phyloP scores from a whole-genome alignment of 768 basidiomycete genomes.

The Gelatoporia subvermispora region DNA sequence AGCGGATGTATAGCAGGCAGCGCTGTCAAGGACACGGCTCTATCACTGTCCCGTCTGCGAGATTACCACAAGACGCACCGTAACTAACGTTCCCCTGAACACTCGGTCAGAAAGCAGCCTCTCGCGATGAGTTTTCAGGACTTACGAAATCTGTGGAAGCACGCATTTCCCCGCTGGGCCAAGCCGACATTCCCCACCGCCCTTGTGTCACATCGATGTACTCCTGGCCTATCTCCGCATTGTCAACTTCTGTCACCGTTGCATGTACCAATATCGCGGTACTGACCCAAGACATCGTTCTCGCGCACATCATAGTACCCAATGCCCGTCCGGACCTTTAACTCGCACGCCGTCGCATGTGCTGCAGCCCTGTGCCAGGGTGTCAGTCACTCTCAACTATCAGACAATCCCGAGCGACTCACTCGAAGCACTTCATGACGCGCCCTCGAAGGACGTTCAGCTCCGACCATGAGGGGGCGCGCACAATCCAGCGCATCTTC shows the following conservation, averaged over 20 bases:
- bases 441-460: conserved; percentile 50
- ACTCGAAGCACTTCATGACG: conserved; percentile 71
- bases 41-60: neutral
- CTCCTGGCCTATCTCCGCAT: conserved; percentile 38
- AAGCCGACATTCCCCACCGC: conserved; percentile 39
- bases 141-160: conserved; percentile 81
- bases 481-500: conserved; percentile 65
- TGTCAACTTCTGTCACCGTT: neutral
- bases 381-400: neutral
- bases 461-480: conserved; percentile 61
- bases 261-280: neutral
- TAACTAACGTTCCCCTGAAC: conserved; percentile 70
- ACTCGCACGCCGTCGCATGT: conserved; percentile 40
- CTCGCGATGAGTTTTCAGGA: conserved; percentile 11
- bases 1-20: conserved; percentile 23
- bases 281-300: conserved; percentile 27
- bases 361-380: conserved; percentile 53
- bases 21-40: neutral
- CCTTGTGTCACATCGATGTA: conserved; percentile 43
- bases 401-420: conserved; percentile 19
- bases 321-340: conserved; percentile 19
- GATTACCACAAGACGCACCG: conserved; percentile 33
- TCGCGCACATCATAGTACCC: conserved; percentile 30
- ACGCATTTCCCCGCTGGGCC: conserved; percentile 30
- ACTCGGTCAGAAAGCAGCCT: neutral